Conservation (phyloP, 129 eudicot species). For the Mikania micrantha region DNA sequence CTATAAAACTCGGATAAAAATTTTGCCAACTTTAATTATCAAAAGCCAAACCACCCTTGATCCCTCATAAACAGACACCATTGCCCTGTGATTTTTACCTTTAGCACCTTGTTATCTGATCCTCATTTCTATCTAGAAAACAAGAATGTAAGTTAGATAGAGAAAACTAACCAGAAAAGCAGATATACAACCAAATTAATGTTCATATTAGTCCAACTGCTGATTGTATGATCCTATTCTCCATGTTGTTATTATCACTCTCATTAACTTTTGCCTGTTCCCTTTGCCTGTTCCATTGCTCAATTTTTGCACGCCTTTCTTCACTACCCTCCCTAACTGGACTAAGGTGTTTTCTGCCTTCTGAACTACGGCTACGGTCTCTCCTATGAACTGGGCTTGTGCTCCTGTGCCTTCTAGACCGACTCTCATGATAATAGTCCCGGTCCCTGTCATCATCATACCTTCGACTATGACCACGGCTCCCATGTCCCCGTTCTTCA, state of each 20-base stretch:
- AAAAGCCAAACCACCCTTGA: not conserved
- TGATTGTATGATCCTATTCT: slow-evolving; percentile 24
- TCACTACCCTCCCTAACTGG: slow-evolving; percentile 87
- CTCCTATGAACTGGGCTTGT: slow-evolving; percentile 57
- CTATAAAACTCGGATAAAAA: not conserved
- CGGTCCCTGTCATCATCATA: slow-evolving; percentile 50
- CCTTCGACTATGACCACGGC: slow-evolving; percentile 65
- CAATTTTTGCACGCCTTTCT: slow-evolving; percentile 91
- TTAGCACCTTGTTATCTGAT: not conserved
- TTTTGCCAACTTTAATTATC: slow-evolving; percentile 1
- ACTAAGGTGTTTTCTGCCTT: slow-evolving; percentile 51
- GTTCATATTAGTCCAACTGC: slow-evolving; percentile 27
- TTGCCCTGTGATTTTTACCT: not conserved
- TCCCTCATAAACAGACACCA: not conserved
- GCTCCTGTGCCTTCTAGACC: slow-evolving; percentile 70
- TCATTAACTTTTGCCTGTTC: slow-evolving; percentile 51
- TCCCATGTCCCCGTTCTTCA: slow-evolving; percentile 65
- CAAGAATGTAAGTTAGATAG: not conserved
- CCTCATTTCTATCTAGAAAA: not conserved
- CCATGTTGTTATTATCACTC: slow-evolving; percentile 15
- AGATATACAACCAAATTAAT: slow-evolving; percentile 20
- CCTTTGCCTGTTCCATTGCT: slow-evolving; percentile 79
- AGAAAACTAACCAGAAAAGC: slow-evolving; percentile 50
- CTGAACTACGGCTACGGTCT: slow-evolving; percentile 72
- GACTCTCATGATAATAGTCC: slow-evolving; percentile 55